A percentile compares a stretch with the other conserved stretches of the same genome.
These are phyloP conservation scores for Macaranga tanarius DNA, from an alignment of 441 rosid species.

Conservation along the genomic window DNA sequence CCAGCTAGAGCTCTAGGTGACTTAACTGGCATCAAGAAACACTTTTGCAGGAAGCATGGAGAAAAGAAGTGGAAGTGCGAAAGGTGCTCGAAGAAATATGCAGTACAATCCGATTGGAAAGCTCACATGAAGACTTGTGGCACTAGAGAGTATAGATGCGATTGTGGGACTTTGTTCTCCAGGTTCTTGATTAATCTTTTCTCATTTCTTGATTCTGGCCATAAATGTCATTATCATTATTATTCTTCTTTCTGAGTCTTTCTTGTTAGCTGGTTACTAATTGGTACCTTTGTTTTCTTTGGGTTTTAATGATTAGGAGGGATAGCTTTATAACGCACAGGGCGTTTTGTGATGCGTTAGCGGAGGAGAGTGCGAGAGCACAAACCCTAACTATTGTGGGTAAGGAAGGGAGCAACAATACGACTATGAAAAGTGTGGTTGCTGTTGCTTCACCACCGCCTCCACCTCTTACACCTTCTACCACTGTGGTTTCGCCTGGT, in stretches of 20 bases:
- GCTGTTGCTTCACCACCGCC: constrained; percentile 49
- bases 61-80: constrained; percentile 85
- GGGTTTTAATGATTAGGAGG: constrained; percentile 42
- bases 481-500: constrained; percentile 58
- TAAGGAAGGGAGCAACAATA: constrained; percentile 8
- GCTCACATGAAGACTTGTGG: constrained; percentile 84
- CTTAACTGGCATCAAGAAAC: constrained; percentile 76
- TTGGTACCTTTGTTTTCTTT: background rate
- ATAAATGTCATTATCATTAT: background rate
- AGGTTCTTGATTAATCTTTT: constrained; percentile 32
- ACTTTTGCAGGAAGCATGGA: constrained; percentile 69
- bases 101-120: constrained; percentile 75
- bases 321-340: constrained; percentile 74
- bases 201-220: background rate
- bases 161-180: constrained; percentile 70
- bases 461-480: constrained; percentile 59
- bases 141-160: constrained; percentile 67
- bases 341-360: constrained; percentile 70
- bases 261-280: background rate
- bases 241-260: background rate
- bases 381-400: constrained; percentile 25
- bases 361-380: constrained; percentile 60
- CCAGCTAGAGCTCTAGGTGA: constrained; percentile 73
- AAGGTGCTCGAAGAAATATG: constrained; percentile 69
- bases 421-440: constrained; percentile 17